Evolutionary conservation across 371 early-diverging fungal species (phyloP).

Genomic region (Apophysomyces sp.): DNA sequence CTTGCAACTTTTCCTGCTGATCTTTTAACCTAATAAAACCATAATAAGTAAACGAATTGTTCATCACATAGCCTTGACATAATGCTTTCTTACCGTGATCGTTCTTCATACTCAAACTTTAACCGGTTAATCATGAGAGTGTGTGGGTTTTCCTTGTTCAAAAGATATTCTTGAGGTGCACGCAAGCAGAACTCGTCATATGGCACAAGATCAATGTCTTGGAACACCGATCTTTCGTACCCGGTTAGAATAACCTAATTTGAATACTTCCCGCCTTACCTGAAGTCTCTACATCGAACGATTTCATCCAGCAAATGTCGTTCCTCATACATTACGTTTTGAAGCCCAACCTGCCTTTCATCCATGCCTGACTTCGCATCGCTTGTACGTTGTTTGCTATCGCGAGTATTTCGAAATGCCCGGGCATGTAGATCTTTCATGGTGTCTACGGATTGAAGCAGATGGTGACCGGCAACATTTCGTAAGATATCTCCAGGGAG

Average conservation of each 20-base stretch:
- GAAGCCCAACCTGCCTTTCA: conserved; percentile 35
- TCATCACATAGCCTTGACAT: no score
- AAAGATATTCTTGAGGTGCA: conserved; percentile 31
- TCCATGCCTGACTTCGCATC: conserved; percentile 47
- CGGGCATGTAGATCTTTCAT: conserved; percentile 30
- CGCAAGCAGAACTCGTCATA: conserved; percentile 33
- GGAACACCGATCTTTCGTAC: conserved; percentile 39
- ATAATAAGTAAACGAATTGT: background rate
- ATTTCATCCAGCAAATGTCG: conserved; percentile 48
- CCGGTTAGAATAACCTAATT: background rate
- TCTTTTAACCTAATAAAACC: conserved; percentile 30
- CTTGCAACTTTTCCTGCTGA: conserved; percentile 35
- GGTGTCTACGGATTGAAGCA: conserved; percentile 15
- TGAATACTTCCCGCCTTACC: conserved; percentile 14
- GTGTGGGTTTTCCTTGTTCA: conserved; percentile 35
- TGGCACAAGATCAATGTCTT: conserved; percentile 44
- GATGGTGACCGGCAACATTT: conserved; percentile 10
- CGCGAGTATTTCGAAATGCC: conserved; percentile 19
- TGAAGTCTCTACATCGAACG: conserved; percentile 39
- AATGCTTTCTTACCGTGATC: conserved; percentile 26
- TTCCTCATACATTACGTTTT: conserved; percentile 50
- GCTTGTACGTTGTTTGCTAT: conserved; percentile 40
- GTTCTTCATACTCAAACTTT: conserved; percentile 41
- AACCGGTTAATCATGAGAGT: conserved; percentile 44
- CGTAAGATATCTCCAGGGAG: conserved; percentile 12